Percentiles rank a stretch among this genome's conserved stretches.
Evolutionary conservation across 345 rosid species (phyloP).

Genomic region (Triadica sebifera): DNA sequence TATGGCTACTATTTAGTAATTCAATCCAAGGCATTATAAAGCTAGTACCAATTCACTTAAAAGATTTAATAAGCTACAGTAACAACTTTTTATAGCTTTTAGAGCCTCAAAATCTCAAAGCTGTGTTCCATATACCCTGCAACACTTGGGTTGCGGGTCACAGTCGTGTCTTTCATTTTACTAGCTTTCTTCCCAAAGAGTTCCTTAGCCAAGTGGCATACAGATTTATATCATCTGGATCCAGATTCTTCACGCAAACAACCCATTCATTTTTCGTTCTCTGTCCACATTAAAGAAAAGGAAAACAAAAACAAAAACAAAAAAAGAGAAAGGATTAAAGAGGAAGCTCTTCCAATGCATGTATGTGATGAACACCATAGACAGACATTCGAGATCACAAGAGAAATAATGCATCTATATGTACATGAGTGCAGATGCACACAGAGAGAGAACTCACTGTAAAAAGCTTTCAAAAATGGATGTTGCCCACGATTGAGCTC

Average conservation of each 20-base stretch:
- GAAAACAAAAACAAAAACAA: too few species aligned
- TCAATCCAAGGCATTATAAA: too few species aligned
- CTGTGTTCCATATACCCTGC: conserved; percentile 90
- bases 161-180: conserved; percentile 70
- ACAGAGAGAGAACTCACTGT: conserved; percentile 46
- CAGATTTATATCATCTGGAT: conserved; percentile 55
- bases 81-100: too few species aligned
- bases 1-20: too few species aligned
- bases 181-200: conserved; percentile 75
- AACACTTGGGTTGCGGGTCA: conserved; percentile 74
- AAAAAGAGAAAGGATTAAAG: background rate
- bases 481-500: conserved; percentile 83
- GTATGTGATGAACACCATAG: too few species aligned
- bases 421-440: background rate
- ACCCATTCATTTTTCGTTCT: conserved; percentile 74
- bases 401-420: background rate
- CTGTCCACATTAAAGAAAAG: conserved; percentile 28
- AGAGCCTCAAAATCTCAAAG: conserved; percentile 6
- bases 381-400: background rate
- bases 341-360: background rate
- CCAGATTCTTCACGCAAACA: conserved; percentile 81
- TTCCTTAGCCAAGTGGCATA: conserved; percentile 75
- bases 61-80: too few species aligned
- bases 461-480: conserved; percentile 76
- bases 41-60: too few species aligned